A percentile compares a stretch with the other conserved stretches of the same genome.
phyloP scores from a whole-genome alignment of 352 stramenopile genomes.

The Globisporangium recalcitrans region DNA sequence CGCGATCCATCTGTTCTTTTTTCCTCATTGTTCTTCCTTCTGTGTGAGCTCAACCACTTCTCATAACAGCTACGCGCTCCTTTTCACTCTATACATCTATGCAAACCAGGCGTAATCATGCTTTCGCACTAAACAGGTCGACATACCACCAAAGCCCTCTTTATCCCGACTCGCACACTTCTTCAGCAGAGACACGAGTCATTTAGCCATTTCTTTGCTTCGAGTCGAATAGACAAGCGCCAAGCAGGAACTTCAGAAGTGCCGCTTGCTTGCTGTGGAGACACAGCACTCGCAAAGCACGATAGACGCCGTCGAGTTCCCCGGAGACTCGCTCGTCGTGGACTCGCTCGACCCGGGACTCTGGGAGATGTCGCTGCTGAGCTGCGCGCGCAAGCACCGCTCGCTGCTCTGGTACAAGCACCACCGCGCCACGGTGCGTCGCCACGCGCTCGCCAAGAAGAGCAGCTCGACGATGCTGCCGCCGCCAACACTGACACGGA shows the following conservation, averaged over 20 bases:
- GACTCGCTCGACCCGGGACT: slow-evolving; percentile 36
- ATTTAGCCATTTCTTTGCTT: slow-evolving; percentile 15
- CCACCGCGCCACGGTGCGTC: slow-evolving; percentile 33
- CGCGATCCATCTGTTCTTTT: not conserved
- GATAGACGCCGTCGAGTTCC: slow-evolving; percentile 9
- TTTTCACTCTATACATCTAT: not conserved
- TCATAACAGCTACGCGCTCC: not conserved
- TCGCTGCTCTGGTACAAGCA: slow-evolving; percentile 41
- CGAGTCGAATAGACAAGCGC: slow-evolving; percentile 3
- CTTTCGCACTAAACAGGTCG: no score
- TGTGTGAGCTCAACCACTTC: not conserved
- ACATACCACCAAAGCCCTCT: no score
- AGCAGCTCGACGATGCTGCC: not conserved
- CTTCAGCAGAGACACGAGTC: not conserved
- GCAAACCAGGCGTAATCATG: not conserved
- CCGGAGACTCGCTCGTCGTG: slow-evolving; percentile 20
- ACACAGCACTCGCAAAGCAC: not conserved
- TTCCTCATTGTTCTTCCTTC: not conserved
- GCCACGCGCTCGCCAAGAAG: slow-evolving; percentile 20
- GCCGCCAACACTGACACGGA: not conserved
- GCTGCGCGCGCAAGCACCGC: slow-evolving; percentile 44
- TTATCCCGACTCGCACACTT: not conserved
- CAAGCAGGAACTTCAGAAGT: not conserved
- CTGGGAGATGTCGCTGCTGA: slow-evolving; percentile 61
- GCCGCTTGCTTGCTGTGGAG: not conserved